Evolutionary conservation across 2,329 filamentous ascomycete species (phyloP), one percentile per base, ranked within the genome.

Genomic region (Colletotrichum sp.): DNA sequence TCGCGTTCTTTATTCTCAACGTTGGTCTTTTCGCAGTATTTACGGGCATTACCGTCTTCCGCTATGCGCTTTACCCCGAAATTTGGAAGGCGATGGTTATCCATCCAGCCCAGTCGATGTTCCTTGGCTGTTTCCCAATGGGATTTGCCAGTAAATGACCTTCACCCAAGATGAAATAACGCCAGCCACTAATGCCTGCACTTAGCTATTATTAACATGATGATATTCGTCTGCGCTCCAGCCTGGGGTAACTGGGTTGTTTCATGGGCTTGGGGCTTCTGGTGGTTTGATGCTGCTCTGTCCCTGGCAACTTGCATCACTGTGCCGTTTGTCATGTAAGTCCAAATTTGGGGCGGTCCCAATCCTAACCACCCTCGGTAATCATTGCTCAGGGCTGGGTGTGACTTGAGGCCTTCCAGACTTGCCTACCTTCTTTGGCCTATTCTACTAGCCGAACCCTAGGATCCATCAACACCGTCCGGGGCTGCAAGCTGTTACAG

Each of bases 41-140:
- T 68, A 83, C 88, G 25, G 74, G 84, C 8, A 87, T 93, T 61
- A 92, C 90, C 2, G 71, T 91, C 3, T 80, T 93, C 4, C 88
- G 93, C 6, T 95, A 95, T 79, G 85, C 85, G 0, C 79, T 94
- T 2, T 95, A 93, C 79, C 93, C 93, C 0, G 87, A 90, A 74
- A 91, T 94, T 34, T 95, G 92, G 89, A 80, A 74, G 0, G 90
- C 89, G 18, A 94, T 95, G 93, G 88, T 95, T 43, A 84, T 86
- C 3, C 91, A 95, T 80, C 92, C 92, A 1, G 89, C 88, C 2
- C 92, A 95, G 79, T 92, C 91, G 2, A 86, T 95, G 69, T 95
- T 95, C 78, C 84, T 95, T 5, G 93, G 91, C 0, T 93, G 91
- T 0, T 89, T 94, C 36, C 93, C 93, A 0, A 94, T 94, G 91